Base-by-base conservation (phyloP, 805 yeast species). In the Cyberlindnera suaveolens region DNA sequence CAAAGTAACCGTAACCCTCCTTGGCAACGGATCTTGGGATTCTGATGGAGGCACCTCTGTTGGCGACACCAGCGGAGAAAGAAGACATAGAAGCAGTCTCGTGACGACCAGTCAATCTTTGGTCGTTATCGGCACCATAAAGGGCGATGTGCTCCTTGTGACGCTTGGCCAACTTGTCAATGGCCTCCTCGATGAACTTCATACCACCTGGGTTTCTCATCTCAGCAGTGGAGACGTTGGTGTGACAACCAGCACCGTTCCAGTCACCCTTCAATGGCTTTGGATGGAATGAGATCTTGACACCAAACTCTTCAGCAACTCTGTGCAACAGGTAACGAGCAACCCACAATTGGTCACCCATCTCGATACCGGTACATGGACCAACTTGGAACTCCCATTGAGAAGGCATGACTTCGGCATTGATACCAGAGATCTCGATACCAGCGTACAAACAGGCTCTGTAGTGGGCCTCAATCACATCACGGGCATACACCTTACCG, bases 371-470 rank as follows among this genome's bases (percentile, higher is more conserved):
- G 53, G 71, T 78, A 70, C 96, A 88, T 54, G 99, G 98, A 61
- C 99, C 99, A 56, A 91, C 98, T 78, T 91, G 99, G 86, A 86
- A 91, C 76, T 91, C 99, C 99, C 99, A 91, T 78, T 91, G 99
- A 48, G 97, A 89, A 48, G 99, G 99, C 98, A 91, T 93, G 53
- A 91, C 99, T 77, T 91, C 99, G 58, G 98, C 99, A 69, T 93
- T 91, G 68, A 93, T 90, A 75, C 99, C 99, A 42, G 96, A 84
- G 56, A 91, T 82, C 64, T 76, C 73, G 59, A 91, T 68, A 63
- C 98, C 98, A 52, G 98, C 83, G 66, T 86, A 84, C 52, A 91
- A 75, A 75, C 97, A 90, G 50, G 99, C 99, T 68, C 93, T 83
- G 85, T 93, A 93, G 76, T 91, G 99, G 47, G 99, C 98, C 77